Evolutionary conservation across 257 asterid species (phyloP).

Genomic region (Nicotiana otophora): DNA sequence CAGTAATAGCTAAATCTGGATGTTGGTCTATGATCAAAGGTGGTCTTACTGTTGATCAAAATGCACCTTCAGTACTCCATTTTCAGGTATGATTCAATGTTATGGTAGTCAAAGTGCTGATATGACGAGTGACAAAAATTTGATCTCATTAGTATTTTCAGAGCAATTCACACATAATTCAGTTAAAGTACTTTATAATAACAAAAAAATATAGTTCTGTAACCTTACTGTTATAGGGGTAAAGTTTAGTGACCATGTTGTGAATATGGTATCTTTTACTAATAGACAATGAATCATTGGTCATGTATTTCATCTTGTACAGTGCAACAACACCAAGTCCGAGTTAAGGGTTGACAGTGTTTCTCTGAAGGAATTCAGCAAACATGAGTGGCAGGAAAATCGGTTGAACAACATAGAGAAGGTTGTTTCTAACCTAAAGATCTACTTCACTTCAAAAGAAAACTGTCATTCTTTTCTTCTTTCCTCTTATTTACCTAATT

Average conservation of each 20-base stretch:
- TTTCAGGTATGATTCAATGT: conserved; percentile 20
- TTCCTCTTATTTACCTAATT: background rate
- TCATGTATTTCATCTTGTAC: background rate
- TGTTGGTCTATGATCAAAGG: conserved; percentile 62
- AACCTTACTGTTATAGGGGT: too few relatives aligned
- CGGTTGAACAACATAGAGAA: conserved; percentile 25
- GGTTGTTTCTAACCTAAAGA: conserved; percentile 12
- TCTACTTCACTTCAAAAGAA: background rate
- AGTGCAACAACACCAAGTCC: conserved; percentile 23
- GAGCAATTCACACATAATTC: too few relatives aligned
- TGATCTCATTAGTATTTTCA: too few relatives aligned
- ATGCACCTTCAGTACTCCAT: conserved; percentile 16
- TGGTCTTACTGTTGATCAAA: conserved; percentile 32
- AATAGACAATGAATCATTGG: background rate
- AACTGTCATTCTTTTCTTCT: background rate
- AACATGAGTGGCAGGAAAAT: conserved; percentile 32
- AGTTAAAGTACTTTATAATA: too few relatives aligned
- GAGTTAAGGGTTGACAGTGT: conserved; percentile 53
- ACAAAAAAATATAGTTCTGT: too few relatives aligned
- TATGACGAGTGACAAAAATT: too few relatives aligned
- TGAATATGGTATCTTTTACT: too few relatives aligned
- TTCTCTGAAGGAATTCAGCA: conserved; percentile 38
- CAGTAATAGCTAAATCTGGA: conserved; percentile 41
- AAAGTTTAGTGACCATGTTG: too few relatives aligned
- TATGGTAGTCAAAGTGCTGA: too few relatives aligned